Percentiles rank a stretch among this genome's conserved stretches.
These are phyloP conservation scores for Tilletia horrida DNA, from an alignment of 1,284 basidiomycete species.

Conservation along the genomic window DNA sequence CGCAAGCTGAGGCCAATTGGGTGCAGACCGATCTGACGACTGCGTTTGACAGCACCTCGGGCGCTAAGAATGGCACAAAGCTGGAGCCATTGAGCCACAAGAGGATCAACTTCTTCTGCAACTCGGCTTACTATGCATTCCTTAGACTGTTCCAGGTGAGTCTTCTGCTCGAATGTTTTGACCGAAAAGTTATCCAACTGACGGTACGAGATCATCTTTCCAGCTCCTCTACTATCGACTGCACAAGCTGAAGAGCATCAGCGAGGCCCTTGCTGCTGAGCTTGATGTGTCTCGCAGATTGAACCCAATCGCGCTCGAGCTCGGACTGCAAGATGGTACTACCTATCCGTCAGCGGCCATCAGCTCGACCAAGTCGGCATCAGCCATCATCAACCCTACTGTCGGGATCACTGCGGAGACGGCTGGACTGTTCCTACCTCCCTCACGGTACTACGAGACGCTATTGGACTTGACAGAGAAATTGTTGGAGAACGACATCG, in stretches of 20 bases:
- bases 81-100: constrained; percentile 34
- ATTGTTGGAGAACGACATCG: constrained; percentile 86
- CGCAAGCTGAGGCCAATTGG: constrained; percentile 57
- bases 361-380: constrained; percentile 29
- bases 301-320: constrained; percentile 62
- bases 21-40: constrained; percentile 56
- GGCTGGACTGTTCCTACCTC: constrained; percentile 49
- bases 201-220: background rate
- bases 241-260: constrained; percentile 67
- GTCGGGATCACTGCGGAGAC: constrained; percentile 26
- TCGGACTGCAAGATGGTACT: constrained; percentile 64
- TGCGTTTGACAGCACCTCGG: constrained; percentile 39
- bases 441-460: constrained; percentile 72
- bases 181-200: too few relatives aligned
- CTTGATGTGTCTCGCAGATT: constrained; percentile 55
- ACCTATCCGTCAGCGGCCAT: constrained; percentile 55
- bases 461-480: constrained; percentile 88
- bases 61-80: constrained; percentile 20
- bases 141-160: constrained; percentile 63
- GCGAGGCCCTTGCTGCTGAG: constrained; percentile 16
- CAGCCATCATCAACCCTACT: constrained; percentile 20
- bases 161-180: too few relatives aligned
- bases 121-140: constrained; percentile 87
- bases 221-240: constrained; percentile 86
- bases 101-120: constrained; percentile 72